Percentiles rank a stretch among this genome's conserved stretches.
phyloP scores from a whole-genome alignment of 306 rosid species.

The Lablab purpureus region DNA sequence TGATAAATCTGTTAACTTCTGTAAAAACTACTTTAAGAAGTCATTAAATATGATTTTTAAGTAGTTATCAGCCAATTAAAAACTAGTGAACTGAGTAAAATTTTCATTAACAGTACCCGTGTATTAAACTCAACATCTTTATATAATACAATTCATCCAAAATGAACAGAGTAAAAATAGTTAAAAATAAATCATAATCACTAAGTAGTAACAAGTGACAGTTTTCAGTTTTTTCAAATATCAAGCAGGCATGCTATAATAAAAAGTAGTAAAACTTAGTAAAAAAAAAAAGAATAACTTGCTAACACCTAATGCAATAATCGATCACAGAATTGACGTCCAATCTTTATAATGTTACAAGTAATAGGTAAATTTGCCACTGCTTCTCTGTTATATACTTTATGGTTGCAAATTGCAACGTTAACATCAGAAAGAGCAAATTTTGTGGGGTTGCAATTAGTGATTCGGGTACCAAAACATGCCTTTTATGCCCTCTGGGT shows the following conservation, averaged over 20 bases:
- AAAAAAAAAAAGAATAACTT: slow-evolving; percentile 3
- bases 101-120: neutral
- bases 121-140: neutral
- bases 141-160: neutral
- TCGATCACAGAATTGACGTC: slow-evolving; percentile 40
- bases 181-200: neutral
- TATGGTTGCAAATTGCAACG: slow-evolving; percentile 32
- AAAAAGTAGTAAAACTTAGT: slow-evolving; percentile 21
- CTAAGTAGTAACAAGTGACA: neutral
- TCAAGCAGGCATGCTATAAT: slow-evolving; percentile 3
- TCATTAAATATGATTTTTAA: neutral
- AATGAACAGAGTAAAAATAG: no score
- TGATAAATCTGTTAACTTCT: no score
- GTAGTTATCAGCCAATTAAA: neutral
- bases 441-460: slow-evolving; percentile 42
- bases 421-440: slow-evolving; percentile 24
- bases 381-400: slow-evolving; percentile 31
- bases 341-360: slow-evolving; percentile 37
- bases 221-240: neutral
- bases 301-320: slow-evolving; percentile 37
- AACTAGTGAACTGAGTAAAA: neutral
- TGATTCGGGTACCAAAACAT: slow-evolving; percentile 95
- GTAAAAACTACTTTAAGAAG: no score
- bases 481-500: slow-evolving; percentile 97
- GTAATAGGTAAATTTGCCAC: neutral